Evolutionary conservation across 345 rosid species (phyloP).

Genomic region (Populus davidiana): DNA sequence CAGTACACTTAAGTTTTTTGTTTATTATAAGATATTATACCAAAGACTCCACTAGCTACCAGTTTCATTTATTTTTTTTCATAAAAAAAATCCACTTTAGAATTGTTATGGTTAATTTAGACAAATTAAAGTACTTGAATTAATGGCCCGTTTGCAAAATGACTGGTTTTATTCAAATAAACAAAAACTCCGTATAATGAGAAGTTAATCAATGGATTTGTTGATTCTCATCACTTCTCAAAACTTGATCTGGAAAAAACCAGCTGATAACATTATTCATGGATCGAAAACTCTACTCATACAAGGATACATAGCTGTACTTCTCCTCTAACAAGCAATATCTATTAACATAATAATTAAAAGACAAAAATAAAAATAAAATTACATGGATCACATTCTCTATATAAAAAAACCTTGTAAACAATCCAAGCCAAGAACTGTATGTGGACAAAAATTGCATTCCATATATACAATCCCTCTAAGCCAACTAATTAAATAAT

Average conservation of each 20-base stretch:
- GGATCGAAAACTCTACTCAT: not conserved
- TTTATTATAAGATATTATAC: not conserved
- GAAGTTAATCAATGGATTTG: not conserved
- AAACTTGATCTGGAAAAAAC: not conserved
- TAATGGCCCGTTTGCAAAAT: not conserved
- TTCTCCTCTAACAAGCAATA: not conserved
- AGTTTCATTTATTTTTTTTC: not conserved
- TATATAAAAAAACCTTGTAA: not conserved
- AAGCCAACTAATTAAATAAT: not conserved
- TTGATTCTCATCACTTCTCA: not conserved
- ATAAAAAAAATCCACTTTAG: not conserved
- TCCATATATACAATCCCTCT: not conserved
- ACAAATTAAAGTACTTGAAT: not conserved
- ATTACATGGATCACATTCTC: constrained; percentile 11
- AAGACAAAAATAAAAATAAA: not conserved
- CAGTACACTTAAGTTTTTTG: not conserved
- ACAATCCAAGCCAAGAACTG: constrained; percentile 16
- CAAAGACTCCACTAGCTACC: not conserved
- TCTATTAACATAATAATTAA: not conserved
- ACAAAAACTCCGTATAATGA: not conserved
- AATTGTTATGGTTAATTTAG: not conserved
- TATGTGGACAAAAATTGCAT: constrained; percentile 18
- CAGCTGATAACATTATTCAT: not conserved
- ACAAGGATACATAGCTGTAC: not conserved
- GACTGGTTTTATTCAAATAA: not conserved